A percentile compares a stretch with the other conserved stretches of the same genome.
phyloP scores from a whole-genome alignment of 169 alveolate genomes.

The Eimeria maxima region DNA sequence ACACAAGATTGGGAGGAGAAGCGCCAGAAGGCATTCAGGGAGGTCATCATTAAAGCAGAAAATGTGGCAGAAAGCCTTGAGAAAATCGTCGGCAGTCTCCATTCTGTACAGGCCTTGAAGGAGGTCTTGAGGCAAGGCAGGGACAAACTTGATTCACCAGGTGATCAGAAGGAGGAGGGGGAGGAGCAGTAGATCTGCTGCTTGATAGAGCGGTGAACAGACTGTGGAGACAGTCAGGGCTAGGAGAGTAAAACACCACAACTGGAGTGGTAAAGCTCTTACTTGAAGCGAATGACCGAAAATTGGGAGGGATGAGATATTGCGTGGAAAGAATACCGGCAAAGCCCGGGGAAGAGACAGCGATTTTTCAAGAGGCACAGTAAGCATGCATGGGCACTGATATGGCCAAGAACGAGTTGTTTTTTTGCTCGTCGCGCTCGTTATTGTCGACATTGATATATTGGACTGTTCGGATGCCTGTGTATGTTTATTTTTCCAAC shows the following conservation, averaged over 20 bases:
- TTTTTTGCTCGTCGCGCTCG: neutral
- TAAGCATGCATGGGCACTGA: neutral
- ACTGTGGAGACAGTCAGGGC: neutral
- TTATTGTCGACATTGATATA: too few species aligned
- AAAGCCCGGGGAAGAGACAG: constrained; percentile 10
- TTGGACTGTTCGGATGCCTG: neutral
- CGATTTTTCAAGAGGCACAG: neutral
- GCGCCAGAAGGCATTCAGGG: neutral
- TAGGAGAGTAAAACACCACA: neutral
- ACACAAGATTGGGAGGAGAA: neutral
- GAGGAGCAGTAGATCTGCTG: neutral
- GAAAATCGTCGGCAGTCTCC: neutral
- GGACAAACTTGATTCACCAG: neutral
- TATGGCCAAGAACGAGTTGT: neutral
- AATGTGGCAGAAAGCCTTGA: neutral
- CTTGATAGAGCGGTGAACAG: neutral
- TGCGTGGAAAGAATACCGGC: neutral
- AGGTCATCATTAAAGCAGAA: neutral
- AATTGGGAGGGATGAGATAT: neutral
- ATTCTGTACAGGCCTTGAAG: neutral
- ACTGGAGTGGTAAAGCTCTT: neutral
- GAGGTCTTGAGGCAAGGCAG: neutral
- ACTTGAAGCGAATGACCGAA: neutral
- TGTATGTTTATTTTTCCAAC: neutral
- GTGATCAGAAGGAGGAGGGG: neutral